Conservation (phyloP, 2,329 filamentous ascomycete species). For the Cercospora beticola region DNA sequence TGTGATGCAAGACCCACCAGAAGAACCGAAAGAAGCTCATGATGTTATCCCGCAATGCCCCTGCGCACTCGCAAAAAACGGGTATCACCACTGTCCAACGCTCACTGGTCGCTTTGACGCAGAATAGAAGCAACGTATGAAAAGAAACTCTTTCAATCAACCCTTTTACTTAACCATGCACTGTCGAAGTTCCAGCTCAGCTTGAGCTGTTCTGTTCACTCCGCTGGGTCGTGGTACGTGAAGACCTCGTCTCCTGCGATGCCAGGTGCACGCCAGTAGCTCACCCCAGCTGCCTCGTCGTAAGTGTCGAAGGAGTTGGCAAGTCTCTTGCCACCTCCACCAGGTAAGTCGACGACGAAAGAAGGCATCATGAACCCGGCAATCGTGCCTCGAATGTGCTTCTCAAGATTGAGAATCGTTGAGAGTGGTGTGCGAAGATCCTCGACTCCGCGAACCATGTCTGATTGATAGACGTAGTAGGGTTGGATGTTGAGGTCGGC, state of each 20-base stretch:
- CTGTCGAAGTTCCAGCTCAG: conserved; percentile 14
- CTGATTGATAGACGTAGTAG: conserved; percentile 66
- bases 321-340: conserved; percentile 62
- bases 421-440: conserved; percentile 62
- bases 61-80: neutral
- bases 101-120: neutral
- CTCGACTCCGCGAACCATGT: conserved; percentile 62
- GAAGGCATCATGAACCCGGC: conserved; percentile 63
- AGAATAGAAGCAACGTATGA: neutral
- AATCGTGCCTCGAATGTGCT: conserved; percentile 58
- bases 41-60: neutral
- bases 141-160: neutral
- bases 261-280: conserved; percentile 57
- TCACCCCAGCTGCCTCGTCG: conserved; percentile 54
- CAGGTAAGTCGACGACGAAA: conserved; percentile 64
- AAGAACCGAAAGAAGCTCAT: neutral
- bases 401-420: conserved; percentile 59
- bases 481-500: conserved; percentile 59
- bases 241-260: conserved; percentile 51
- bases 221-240: conserved; percentile 58
- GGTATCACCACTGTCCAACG: neutral
- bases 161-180: neutral
- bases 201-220: conserved; percentile 5
- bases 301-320: conserved; percentile 56
- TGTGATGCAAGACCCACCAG: neutral